A percentile compares a stretch with the other conserved stretches of the same genome.
These are phyloP conservation scores for Rhizopus arrhizus DNA, from an alignment of 371 early-diverging fungal genomes.

Conservation along the genomic window DNA sequence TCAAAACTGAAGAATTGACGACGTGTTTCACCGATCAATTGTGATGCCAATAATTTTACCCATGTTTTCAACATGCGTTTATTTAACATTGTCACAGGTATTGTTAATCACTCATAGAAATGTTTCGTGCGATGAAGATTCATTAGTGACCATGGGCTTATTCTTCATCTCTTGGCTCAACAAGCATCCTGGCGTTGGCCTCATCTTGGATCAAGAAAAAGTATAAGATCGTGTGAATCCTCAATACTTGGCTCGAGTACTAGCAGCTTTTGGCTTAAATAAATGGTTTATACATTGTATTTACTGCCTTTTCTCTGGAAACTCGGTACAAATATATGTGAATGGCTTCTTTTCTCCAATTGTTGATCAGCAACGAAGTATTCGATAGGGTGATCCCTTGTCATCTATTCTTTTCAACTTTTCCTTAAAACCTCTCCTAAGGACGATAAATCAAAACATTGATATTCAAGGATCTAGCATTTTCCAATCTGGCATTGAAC, in stretches of 20 bases:
- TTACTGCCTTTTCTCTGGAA: constrained; percentile 7
- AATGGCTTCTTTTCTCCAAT: constrained; percentile 10
- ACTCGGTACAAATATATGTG: not conserved
- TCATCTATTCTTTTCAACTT: constrained; percentile 23
- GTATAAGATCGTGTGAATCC: constrained; percentile 28
- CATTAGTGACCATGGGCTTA: constrained; percentile 15
- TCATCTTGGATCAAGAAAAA: constrained; percentile 30
- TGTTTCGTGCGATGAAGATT: constrained; percentile 10
- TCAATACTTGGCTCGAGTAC: constrained; percentile 7
- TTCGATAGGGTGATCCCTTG: constrained; percentile 18
- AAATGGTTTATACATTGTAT: constrained; percentile 3
- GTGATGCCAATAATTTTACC: constrained; percentile 13
- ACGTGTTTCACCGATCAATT: constrained; percentile 21
- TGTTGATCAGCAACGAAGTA: constrained; percentile 8
- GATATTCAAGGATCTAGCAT: not conserved
- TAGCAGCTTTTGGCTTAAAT: constrained; percentile 15
- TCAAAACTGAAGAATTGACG: constrained; percentile 26
- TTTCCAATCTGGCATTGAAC: not conserved
- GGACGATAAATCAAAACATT: not conserved
- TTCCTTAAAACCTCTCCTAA: constrained; percentile 17
- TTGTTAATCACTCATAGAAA: constrained; percentile 11
- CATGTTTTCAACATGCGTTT: constrained; percentile 5
- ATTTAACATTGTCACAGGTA: not conserved
- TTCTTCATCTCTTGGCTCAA: constrained; percentile 1
- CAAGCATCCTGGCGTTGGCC: constrained; percentile 13